Evolutionary conservation across 495 filamentous ascomycete species (phyloP), one percentile per base, ranked within the genome.

Genomic region (Ramalina intermedia): DNA sequence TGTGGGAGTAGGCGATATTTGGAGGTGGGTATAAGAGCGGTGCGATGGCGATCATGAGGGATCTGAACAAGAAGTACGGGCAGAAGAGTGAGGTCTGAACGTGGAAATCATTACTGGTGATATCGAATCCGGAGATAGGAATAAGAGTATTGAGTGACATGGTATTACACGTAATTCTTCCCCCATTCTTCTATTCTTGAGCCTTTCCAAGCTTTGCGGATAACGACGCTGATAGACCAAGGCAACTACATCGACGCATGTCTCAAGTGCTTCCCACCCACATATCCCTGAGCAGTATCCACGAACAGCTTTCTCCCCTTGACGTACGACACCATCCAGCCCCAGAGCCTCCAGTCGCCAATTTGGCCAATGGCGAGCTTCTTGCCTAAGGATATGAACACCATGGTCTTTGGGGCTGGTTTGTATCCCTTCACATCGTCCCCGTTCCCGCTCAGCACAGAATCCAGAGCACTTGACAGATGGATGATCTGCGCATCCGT

Each of bases 41-140:
- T 21, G 84, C 85, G 33, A 70, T 88, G 59, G 70, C 72, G 11
- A 88, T 84, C 39, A 89, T 90, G 82, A 74, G 71, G 62, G 74
- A 66, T 42, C 64, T 93, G 57, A 61, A 81, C 36, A 62, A 61
- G 33, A 90, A 86, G 55, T 93, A 91, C 63, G 70, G 70, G n/a
- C 21, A 23, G 18, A 55, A 48, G 36, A 45, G 45, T 24, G 53
- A 48, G 35, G 40, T 52, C 35, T 52, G 38, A 56, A 7, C 12
- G 39, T 33, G 29, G 3, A 33, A 4, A 0, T 4, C 0, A 6
- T 4, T 16, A 40, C 3, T 6, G n/a, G 37, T 18, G 37, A 40
- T 20, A 1, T 12, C 7, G 12, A 21, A 41, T 21, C 16, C 2
- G 20, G 38, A 12, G 38, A 17, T 8, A 21, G 20, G 4, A 41